Percentiles rank a stretch among this genome's conserved stretches.
Evolutionary conservation across 805 yeast species (phyloP).

Genomic region (Metschnikowia chrysomelidarum): DNA sequence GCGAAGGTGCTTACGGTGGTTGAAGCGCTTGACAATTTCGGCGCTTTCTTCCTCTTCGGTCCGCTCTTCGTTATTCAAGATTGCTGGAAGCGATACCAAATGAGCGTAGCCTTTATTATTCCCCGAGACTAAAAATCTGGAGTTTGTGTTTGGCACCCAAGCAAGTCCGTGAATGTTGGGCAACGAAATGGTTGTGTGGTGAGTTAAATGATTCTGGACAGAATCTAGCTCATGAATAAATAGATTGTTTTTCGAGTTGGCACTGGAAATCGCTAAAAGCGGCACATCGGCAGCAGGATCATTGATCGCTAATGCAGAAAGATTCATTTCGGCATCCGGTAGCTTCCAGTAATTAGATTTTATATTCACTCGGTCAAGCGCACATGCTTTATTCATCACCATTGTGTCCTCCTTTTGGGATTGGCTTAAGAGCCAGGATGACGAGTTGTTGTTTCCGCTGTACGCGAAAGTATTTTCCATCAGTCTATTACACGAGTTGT

Average conservation of each 20-base stretch:
- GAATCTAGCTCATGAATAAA: conserved; percentile 49
- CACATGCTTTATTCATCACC: conserved; percentile 42
- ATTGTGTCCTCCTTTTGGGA: conserved; percentile 27
- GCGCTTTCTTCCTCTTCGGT: conserved; percentile 50
- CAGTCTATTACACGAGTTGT: conserved; percentile 9
- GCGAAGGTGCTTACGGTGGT: conserved; percentile 66
- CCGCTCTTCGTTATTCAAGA: conserved; percentile 9
- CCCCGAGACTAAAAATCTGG: conserved; percentile 59
- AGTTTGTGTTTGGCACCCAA: conserved; percentile 45
- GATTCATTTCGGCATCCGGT: conserved; percentile 41
- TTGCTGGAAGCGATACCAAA: conserved; percentile 61
- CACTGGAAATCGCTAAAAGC: conserved; percentile 54
- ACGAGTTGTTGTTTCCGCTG: conserved; percentile 9
- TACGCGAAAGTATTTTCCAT: conserved; percentile 13
- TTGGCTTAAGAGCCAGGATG: conserved; percentile 32
- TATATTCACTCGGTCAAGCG: conserved; percentile 39
- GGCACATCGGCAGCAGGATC: conserved; percentile 25
- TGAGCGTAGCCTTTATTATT: conserved; percentile 76
- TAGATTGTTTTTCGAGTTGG: conserved; percentile 43
- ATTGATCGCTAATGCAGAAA: conserved; percentile 43
- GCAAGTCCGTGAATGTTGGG: conserved; percentile 53
- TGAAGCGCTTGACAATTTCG: conserved; percentile 72
- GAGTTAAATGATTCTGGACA: conserved; percentile 44
- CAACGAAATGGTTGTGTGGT: conserved; percentile 55
- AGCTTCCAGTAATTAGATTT: conserved; percentile 46